These are phyloP conservation scores for Roridomyces roridus DNA, from an alignment of 768 basidiomycete genomes.

Conservation along the genomic window DNA sequence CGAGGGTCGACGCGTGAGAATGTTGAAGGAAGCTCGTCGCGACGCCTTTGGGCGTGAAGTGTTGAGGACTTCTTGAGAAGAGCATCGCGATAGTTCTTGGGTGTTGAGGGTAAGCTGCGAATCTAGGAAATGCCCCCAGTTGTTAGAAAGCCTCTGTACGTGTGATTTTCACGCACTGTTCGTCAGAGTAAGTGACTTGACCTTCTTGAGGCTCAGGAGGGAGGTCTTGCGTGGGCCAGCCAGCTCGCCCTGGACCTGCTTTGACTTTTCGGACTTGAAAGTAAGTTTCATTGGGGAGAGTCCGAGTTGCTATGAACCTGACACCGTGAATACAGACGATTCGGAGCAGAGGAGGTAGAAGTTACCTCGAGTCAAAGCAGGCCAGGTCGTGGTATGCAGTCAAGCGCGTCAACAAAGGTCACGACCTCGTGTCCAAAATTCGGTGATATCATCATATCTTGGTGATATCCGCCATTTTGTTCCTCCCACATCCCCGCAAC, in stretches of 20 bases:
- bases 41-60: slow-evolving; percentile 19
- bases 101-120: slow-evolving; percentile 27
- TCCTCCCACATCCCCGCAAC: neutral
- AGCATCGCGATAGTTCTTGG: slow-evolving; percentile 13
- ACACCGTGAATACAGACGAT: too few relatives aligned
- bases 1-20: slow-evolving; percentile 36
- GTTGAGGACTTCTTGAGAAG: slow-evolving; percentile 22
- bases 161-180: slow-evolving; percentile 39
- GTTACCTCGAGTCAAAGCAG: neutral
- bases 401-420: neutral
- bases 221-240: slow-evolving; percentile 44
- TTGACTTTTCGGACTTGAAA: slow-evolving; percentile 9
- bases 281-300: too few relatives aligned
- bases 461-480: too few relatives aligned
- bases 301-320: too few relatives aligned
- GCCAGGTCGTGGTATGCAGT: too few relatives aligned
- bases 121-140: slow-evolving; percentile 32
- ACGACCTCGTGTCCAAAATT: slow-evolving; percentile 15
- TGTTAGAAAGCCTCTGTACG: slow-evolving; percentile 30
- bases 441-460: too few relatives aligned
- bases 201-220: slow-evolving; percentile 50
- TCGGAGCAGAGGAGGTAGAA: too few relatives aligned
- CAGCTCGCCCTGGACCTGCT: slow-evolving; percentile 25
- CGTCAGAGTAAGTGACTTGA: slow-evolving; percentile 47
- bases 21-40: slow-evolving; percentile 24